phyloP scores from a whole-genome alignment of 2,329 filamentous ascomycete genomes.

The Paecilomyces sp. region DNA sequence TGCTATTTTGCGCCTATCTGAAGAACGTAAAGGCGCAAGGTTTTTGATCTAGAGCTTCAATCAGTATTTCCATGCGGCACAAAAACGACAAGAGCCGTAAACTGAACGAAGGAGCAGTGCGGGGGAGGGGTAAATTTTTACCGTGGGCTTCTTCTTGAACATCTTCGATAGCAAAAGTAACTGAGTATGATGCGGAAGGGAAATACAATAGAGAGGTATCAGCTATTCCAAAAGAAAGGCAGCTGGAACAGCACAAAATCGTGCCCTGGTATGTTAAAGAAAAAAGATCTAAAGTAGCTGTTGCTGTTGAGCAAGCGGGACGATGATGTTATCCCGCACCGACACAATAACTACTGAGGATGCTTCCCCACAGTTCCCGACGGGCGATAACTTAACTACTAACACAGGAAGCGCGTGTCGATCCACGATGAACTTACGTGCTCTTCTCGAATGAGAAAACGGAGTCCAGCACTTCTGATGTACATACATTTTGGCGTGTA shows the following conservation, averaged over 20 bases:
- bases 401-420: no score
- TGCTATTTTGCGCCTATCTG: slow-evolving; percentile 59
- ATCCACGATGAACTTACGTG: no score
- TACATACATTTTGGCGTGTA: no score
- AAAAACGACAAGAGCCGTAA: slow-evolving; percentile 2
- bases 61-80: slow-evolving; percentile 7
- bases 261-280: neutral
- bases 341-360: neutral
- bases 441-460: no score
- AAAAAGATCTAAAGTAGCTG: neutral
- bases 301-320: neutral
- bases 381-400: neutral
- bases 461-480: no score
- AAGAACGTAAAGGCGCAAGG: slow-evolving; percentile 58
- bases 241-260: neutral
- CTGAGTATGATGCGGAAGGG: neutral
- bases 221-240: neutral
- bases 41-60: slow-evolving; percentile 52
- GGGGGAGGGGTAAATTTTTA: slow-evolving; percentile 24
- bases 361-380: neutral
- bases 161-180: slow-evolving; percentile 26
- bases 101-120: slow-evolving; percentile 15
- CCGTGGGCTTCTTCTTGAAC: slow-evolving; percentile 60
- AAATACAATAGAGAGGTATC: neutral
- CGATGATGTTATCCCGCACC: neutral